Conservation (phyloP, 257 asterid genomes). For the Solanum chiquidenum region DNA sequence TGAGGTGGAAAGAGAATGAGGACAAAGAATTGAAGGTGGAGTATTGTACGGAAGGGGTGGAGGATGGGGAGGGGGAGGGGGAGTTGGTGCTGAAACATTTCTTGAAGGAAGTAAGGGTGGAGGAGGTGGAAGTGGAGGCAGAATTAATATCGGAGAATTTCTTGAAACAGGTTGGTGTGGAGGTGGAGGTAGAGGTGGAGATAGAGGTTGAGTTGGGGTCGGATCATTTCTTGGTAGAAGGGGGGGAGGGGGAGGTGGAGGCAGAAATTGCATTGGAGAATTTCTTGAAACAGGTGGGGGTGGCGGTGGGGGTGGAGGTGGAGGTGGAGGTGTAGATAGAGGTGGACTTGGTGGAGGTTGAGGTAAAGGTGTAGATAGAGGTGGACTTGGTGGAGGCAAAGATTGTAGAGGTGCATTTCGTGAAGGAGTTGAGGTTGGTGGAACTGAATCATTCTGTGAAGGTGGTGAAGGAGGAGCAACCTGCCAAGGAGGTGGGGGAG, state of each 20-base stretch:
- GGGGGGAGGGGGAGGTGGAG: background rate
- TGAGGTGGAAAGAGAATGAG: background rate
- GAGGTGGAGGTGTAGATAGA: conserved; percentile 26
- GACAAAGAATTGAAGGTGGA: background rate
- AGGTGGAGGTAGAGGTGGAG: background rate
- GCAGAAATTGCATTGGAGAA: background rate
- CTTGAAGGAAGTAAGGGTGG: background rate
- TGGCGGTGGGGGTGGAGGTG: background rate
- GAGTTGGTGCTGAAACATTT: background rate
- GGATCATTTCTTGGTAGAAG: conserved; percentile 9
- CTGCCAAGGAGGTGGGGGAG: conserved; percentile 16
- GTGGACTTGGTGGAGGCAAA: conserved; percentile 24
- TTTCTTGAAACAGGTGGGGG: background rate
- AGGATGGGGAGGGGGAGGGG: background rate
- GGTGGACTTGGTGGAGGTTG: conserved; percentile 14
- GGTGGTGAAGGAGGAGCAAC: conserved; percentile 15
- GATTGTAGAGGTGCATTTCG: conserved; percentile 25
- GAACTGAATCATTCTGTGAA: background rate
- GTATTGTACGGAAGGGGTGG: background rate
- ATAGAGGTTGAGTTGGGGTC: conserved; percentile 49
- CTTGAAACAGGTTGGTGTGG: background rate
- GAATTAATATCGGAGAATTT: background rate
- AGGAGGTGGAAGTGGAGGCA: background rate
- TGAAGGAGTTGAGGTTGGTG: conserved; percentile 33
- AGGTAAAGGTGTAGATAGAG: background rate